These are phyloP conservation scores for Theobroma cacao DNA, from an alignment of 345 rosid genomes.

Conservation along the genomic window DNA sequence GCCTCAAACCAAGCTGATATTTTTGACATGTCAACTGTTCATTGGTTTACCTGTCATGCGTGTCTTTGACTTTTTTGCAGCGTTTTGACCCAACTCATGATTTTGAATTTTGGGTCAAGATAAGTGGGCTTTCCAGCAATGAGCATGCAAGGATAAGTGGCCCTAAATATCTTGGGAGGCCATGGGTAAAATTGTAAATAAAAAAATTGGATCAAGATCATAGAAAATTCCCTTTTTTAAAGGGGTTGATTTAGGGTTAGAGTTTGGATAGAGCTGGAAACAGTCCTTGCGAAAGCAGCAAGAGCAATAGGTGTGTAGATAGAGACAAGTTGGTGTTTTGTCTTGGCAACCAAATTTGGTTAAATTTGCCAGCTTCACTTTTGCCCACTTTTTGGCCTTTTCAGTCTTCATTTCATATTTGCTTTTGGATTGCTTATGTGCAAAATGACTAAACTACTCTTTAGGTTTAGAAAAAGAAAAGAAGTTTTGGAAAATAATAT, in stretches of 20 bases:
- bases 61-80: conserved; percentile 17
- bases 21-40: conserved; percentile 16
- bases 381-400: conserved; percentile 18
- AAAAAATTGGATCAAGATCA: too few species aligned
- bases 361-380: conserved; percentile 11
- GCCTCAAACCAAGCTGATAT: conserved; percentile 17
- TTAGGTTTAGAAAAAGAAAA: not conserved
- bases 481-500: not conserved
- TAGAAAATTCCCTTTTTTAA: too few species aligned
- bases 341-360: conserved; percentile 21
- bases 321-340: conserved; percentile 10
- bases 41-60: not conserved
- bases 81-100: conserved; percentile 7
- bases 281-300: not conserved
- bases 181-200: not conserved
- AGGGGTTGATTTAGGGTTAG: not conserved
- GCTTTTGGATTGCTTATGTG: not conserved
- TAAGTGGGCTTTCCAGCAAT: conserved; percentile 7
- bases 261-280: not conserved
- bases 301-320: not conserved
- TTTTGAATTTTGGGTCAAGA: conserved; percentile 18
- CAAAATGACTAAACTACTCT: not conserved
- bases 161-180: not conserved
- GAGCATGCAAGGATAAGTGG: not conserved
- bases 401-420: conserved; percentile 5